Percentiles rank a stretch among this genome's conserved stretches.
phyloP scores from a whole-genome alignment of 257 asterid genomes.

The Solanum tacnaense region DNA sequence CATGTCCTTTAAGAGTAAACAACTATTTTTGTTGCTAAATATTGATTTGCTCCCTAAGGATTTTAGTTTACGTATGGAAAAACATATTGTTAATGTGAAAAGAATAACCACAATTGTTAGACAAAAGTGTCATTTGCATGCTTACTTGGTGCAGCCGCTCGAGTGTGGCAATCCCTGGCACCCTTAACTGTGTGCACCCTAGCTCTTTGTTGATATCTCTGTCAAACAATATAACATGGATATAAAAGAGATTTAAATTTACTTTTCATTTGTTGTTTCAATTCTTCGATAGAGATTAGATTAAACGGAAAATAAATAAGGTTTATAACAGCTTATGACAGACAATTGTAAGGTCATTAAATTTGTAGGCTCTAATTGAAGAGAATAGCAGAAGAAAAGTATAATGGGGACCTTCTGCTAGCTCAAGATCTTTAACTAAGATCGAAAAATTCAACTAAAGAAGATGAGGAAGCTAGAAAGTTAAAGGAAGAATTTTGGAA shows the following conservation, averaged over 20 bases:
- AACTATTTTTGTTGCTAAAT: neutral
- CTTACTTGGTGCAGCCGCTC: slow-evolving; percentile 35
- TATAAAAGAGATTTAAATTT: neutral
- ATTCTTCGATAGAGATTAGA: neutral
- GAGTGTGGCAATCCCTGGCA: slow-evolving; percentile 35
- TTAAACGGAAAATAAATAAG: neutral
- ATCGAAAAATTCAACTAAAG: no score
- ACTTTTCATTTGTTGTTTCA: neutral
- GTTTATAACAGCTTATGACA: neutral
- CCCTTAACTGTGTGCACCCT: slow-evolving; percentile 57
- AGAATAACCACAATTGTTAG: neutral
- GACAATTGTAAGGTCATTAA: neutral
- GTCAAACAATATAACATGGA: neutral
- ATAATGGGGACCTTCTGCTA: no score
- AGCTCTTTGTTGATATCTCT: slow-evolving; percentile 55
- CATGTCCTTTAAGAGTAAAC: neutral
- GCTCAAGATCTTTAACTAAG: no score
- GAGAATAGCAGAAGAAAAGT: no score
- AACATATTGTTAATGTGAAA: neutral
- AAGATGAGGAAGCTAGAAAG: no score
- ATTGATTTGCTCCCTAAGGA: neutral
- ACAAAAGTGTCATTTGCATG: neutral
- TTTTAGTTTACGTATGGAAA: neutral
- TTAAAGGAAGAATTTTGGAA: no score
- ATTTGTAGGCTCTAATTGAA: neutral